Evolutionary conservation across 2,329 filamentous ascomycete species (phyloP), one percentile per base, ranked within the genome.

Genomic region (Chaetomium strumarium): DNA sequence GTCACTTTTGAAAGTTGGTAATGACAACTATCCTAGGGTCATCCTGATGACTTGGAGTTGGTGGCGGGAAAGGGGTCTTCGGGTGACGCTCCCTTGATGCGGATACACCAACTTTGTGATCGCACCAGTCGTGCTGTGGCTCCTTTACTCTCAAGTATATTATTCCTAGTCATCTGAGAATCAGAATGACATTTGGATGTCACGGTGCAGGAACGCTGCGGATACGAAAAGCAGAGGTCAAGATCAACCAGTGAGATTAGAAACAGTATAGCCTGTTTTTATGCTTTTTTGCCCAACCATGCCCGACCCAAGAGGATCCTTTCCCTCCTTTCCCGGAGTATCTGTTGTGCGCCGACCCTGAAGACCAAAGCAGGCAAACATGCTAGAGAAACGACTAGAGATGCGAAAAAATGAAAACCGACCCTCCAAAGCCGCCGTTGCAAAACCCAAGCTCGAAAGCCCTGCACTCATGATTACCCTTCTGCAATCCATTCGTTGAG

Each of bases 271-370:
- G 14, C 14, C 33, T 14, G 11, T 14, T 37, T 37, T 37, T 37
- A 37, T 37, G 12, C 14, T 8, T n/a, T n/a, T n/a, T n/a, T n/a
- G n/a, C 14, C 34, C 34, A 14, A n/a, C 11, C 7, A 14, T 37
- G 14, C 12, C 8, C 34, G 51, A 48, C 17, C 30, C 6, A n/a
- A 39, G 13, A 24, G 16, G 44, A 38, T 17, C 5, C 20, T 9
- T 6, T 10, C 33, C 5, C 16, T 13, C 24, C 30, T 13, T 11
- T 34, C 12, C 24, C 24, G 4, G 24, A 7, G 7, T 5, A 40
- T 36, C 42, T 38, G 37, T 31, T 44, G 20, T 51, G 40, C 52
- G 52, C 48, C 47, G 51, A 44, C 42, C 42, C 14, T 20, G 24
- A 46, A 44, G 24, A 33, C 46, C 36, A 24, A 37, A 46, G n/a